Evolutionary conservation across 306 rosid species (phyloP), one percentile per base, ranked within the genome.

Genomic region (Castanea sativa): DNA sequence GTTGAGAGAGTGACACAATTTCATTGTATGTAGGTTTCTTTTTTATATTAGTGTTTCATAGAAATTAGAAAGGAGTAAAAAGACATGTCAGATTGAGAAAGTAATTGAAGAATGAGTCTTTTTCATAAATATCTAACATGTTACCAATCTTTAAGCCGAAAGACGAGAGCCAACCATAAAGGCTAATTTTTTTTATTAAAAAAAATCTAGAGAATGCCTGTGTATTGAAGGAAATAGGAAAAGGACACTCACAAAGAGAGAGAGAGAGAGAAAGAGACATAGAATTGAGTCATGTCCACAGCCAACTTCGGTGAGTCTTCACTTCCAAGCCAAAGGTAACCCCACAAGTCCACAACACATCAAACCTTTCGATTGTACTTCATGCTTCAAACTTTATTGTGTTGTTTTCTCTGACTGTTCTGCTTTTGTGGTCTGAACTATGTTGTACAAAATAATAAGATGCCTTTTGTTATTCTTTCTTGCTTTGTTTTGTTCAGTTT

Each of bases 291-390:
- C 16, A 81, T 79, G 89, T 73, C 88, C 69, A 73, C 55, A 20
- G 5, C 18, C 70, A 75, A 20, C 35, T 55, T 61, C 53, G 74
- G 58, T 71, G 75, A 12, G 30, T 15, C 61, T 78, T 80, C 81
- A 6, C 45, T 69, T 85, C 73, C 82, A 51, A 18, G 73, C 8
- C 85, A 61, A 61, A 85, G 89, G 93, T 83, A 77, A 69, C 0
- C 53, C 1, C 45, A 38, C 45, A 38, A 38, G 45, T 38, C 45
- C 1, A 61, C 49, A 35, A n/a, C 16, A 45, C 16, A 45, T 45
- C 53, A 45, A 45, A 38, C 53, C 53, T 45, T 45, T 45, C 53
- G 3, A 10, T 45, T 45, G 0, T 45, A 45, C 53, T 45, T 45
- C 53, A 10, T 45, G 13, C n/a, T 27, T 23, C 15, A 7, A 3